A percentile compares a stretch with the other conserved stretches of the same genome.
Conservation (phyloP, 768 basidiomycete genomes). For the Russula sp. region DNA sequence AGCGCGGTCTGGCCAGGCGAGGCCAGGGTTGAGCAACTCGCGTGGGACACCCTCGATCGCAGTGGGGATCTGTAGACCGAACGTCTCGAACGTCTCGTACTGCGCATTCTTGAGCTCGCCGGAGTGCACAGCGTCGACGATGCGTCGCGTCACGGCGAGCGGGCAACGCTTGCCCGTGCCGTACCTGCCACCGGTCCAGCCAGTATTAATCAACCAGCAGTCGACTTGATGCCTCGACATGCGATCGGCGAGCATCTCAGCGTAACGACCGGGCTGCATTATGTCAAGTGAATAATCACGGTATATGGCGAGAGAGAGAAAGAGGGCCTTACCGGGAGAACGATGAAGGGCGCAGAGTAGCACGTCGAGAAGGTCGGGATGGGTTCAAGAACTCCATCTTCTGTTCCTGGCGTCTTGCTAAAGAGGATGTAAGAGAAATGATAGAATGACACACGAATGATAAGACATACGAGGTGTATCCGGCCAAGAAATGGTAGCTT, state of each 20-base stretch:
- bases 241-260: slow-evolving; percentile 91
- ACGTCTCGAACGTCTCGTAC: slow-evolving; percentile 78
- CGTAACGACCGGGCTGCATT: slow-evolving; percentile 82
- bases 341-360: slow-evolving; percentile 99
- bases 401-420: slow-evolving; percentile 97
- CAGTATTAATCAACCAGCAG: slow-evolving; percentile 99
- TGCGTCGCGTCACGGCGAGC: slow-evolving; percentile 90
- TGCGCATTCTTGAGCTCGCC: slow-evolving; percentile 84
- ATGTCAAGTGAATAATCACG: background rate
- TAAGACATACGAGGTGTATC: slow-evolving; percentile 78
- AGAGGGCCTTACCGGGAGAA: slow-evolving; percentile 66
- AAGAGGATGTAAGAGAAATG: background rate
- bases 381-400: slow-evolving; percentile 96
- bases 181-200: slow-evolving; percentile 92
- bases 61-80: slow-evolving; percentile 83
- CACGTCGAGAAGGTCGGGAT: slow-evolving; percentile 99
- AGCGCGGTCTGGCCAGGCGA: slow-evolving; percentile 85
- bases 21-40: slow-evolving; percentile 81
- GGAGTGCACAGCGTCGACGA: slow-evolving; percentile 95
- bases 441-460: background rate
- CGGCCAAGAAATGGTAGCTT: slow-evolving; percentile 95
- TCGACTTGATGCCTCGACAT: slow-evolving; percentile 86
- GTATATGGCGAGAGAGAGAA: background rate
- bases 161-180: slow-evolving; percentile 93
- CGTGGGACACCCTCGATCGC: slow-evolving; percentile 79